Percentiles rank a stretch among this genome's conserved stretches.
phyloP scores from a whole-genome alignment of 495 filamentous ascomycete species.

The Pseudevernia furfuracea region DNA sequence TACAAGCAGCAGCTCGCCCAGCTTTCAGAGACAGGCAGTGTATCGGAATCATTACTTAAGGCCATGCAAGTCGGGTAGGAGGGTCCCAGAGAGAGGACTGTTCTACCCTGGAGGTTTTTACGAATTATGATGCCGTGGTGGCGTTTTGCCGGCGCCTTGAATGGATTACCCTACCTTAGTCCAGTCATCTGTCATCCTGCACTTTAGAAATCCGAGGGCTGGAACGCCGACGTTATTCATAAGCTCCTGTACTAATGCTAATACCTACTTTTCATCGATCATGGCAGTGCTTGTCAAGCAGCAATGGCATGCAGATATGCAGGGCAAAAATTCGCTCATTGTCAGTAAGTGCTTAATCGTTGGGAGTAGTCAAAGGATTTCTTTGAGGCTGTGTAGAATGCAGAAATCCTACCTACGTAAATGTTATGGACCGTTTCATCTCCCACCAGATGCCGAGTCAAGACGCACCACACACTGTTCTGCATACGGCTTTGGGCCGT shows the following conservation, averaged over 20 bases:
- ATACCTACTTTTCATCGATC: not conserved
- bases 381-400: not conserved
- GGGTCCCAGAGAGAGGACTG: not conserved
- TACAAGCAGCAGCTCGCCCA: conserved; percentile 38
- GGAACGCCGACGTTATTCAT: not conserved
- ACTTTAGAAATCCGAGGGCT: not conserved
- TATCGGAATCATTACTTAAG: conserved; percentile 11
- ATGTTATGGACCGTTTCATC: not conserved
- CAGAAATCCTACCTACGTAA: not conserved
- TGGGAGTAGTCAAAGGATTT: not conserved
- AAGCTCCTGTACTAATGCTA: not conserved
- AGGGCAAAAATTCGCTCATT: not conserved
- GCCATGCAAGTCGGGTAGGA: conserved; percentile 10
- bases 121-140: not conserved
- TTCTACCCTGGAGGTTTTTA: not conserved
- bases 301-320: not conserved
- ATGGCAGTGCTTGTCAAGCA: not conserved
- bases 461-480: not conserved
- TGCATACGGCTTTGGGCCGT: not conserved
- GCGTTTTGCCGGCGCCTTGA: conserved; percentile 9
- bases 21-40: conserved; percentile 21
- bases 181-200: not conserved
- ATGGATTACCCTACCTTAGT: not conserved
- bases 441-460: not conserved
- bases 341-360: not conserved